Base-by-base conservation (phyloP, 768 basidiomycete species). In the Termitomyces sp. region DNA sequence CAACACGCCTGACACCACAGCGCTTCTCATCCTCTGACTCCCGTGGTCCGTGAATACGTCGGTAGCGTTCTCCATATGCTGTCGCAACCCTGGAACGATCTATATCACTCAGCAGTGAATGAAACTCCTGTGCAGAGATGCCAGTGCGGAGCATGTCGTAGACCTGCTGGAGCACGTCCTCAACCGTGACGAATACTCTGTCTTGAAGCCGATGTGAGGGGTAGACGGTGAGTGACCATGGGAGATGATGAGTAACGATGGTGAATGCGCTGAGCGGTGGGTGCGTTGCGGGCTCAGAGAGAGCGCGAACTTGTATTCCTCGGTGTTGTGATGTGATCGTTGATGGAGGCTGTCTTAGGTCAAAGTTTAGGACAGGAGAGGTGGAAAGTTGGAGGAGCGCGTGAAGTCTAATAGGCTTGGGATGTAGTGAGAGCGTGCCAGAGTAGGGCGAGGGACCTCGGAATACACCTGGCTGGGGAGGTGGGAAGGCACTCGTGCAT, bases 1-100 rank as follows among this genome's bases (percentile, higher is more conserved):
- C 85, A 4, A 86, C 76, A 55, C 84, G 73, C 63, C 80, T 83
- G 59, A 86, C 71, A 0, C 82, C 83, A 52, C 74, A 74, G 3
- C 65, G 68, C 62, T 78, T 76, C 72, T 85, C 83, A 41, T 73
- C 71, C 24, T 73, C 74, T 40, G 74, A 73, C 0, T 65, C 70
- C 33, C 65, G 66, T 5, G 68, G 61, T 24, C 71, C 71, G 0
- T 65, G 61, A 13, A 75, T 71, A 8, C 76, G 70, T 9, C 72
- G 58, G 61, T 76, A 82, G 10, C 84, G 74, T 16, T 62, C 57
- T 60, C 76, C 75, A 64, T 81, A 87, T 22, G 82, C 79, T 1
- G 61, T 65, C 2, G 75, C 73, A 7, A 83, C 77, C 22, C 70
- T 65, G n/a, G 71, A 67, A 55, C 66, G 72, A 30, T 70, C 70